Conservation (phyloP, 2,329 filamentous ascomycete genomes). For the Coniella vitis region DNA sequence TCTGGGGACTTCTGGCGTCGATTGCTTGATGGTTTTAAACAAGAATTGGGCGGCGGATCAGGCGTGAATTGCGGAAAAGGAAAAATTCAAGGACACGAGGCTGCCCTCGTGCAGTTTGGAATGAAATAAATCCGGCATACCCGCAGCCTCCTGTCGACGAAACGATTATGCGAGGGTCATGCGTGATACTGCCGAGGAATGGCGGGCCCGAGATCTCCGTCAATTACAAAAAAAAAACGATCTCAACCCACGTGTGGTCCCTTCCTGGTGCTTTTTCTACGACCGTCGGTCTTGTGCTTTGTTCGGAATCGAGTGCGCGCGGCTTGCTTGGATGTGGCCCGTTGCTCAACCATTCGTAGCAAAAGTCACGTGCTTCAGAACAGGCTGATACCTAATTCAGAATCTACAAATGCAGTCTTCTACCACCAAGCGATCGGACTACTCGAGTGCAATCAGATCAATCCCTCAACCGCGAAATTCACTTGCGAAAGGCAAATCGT, state of each 20-base stretch:
- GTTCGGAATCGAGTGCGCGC: no score
- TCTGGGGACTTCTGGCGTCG: constrained; percentile 28
- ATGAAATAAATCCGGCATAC: constrained; percentile 21
- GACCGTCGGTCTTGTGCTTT: no score
- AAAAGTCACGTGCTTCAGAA: no score
- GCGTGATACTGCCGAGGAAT: constrained; percentile 13
- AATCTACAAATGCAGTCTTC: no score
- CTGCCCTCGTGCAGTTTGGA: constrained; percentile 28
- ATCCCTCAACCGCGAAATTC: no score
- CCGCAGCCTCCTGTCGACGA: constrained; percentile 15
- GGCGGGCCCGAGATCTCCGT: constrained; percentile 14
- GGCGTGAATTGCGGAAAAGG: constrained; percentile 22
- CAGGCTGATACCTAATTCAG: no score
- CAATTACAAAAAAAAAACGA: constrained; percentile 15
- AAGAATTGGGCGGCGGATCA: constrained; percentile 27
- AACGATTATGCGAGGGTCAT: constrained; percentile 12
- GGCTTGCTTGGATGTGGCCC: no score
- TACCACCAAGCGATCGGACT: no score
- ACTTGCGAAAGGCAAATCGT: no score
- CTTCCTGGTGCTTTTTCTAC: neutral
- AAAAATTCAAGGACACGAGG: constrained; percentile 20
- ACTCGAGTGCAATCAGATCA: no score
- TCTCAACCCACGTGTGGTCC: constrained; percentile 7
- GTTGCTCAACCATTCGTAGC: no score
- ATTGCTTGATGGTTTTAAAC: constrained; percentile 28